Evolutionary conservation across 2,329 filamentous ascomycete genomes (phyloP).

Genomic region (Aspergillus sp.): DNA sequence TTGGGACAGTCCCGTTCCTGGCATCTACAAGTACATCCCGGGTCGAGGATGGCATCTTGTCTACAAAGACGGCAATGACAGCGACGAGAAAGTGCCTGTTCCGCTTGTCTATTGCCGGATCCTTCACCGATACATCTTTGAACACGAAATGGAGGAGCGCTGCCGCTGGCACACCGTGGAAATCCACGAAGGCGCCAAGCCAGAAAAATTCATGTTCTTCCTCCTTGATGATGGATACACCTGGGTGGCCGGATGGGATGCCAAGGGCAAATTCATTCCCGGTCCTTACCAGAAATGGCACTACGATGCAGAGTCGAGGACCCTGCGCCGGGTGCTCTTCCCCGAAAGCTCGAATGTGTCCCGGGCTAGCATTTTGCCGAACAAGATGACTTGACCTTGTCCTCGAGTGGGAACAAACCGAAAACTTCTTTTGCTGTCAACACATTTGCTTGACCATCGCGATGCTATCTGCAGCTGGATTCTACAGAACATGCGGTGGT

Average conservation of each 20-base stretch:
- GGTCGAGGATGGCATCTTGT: slow-evolving; percentile 54
- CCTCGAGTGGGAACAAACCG: not conserved
- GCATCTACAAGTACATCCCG: slow-evolving; percentile 53
- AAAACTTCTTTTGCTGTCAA: not conserved
- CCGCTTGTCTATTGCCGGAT: slow-evolving; percentile 52
- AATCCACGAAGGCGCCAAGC: slow-evolving; percentile 39
- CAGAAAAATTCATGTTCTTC: slow-evolving; percentile 50
- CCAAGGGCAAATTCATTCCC: slow-evolving; percentile 52
- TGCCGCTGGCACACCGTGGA: slow-evolving; percentile 47
- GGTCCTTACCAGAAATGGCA: slow-evolving; percentile 54
- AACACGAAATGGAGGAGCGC: slow-evolving; percentile 50
- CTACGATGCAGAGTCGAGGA: slow-evolving; percentile 43
- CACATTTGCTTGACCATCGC: not conserved
- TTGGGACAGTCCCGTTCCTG: slow-evolving; percentile 51
- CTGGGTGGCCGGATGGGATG: slow-evolving; percentile 55
- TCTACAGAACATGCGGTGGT: slow-evolving; percentile 7
- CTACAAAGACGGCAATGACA: slow-evolving; percentile 38
- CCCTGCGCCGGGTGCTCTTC: slow-evolving; percentile 37
- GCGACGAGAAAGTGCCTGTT: slow-evolving; percentile 37
- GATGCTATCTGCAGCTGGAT: slow-evolving; percentile 18
- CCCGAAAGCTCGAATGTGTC: slow-evolving; percentile 39
- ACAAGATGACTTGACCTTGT: slow-evolving; percentile 27
- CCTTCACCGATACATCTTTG: slow-evolving; percentile 51
- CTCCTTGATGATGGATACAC: slow-evolving; percentile 51
- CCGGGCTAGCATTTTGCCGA: slow-evolving; percentile 36